Conservation (phyloP, 1,139 yeast species). For the Hansenula sp. region DNA sequence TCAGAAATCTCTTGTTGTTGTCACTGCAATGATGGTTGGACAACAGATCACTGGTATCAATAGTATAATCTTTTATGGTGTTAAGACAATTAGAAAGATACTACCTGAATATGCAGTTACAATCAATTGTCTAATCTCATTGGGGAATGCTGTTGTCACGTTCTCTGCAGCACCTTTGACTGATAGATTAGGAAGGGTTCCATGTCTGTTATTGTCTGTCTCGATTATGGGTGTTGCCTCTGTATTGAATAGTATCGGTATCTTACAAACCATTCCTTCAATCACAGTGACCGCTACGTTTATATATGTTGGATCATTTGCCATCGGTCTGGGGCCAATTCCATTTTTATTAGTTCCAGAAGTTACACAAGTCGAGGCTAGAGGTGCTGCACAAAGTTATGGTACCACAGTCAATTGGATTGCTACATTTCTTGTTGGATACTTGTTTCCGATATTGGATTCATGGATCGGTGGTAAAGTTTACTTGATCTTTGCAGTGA, state of each 20-base stretch:
- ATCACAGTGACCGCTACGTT: conserved; percentile 66
- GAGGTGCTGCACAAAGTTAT: conserved; percentile 86
- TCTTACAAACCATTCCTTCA: conserved; percentile 42
- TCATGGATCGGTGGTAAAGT: conserved; percentile 69
- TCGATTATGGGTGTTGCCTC: conserved; percentile 68
- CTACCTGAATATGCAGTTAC: conserved; percentile 68
- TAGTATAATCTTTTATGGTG: conserved; percentile 89
- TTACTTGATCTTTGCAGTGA: conserved; percentile 66
- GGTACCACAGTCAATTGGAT: conserved; percentile 92
- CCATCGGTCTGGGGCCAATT: conserved; percentile 90
- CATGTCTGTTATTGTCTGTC: conserved; percentile 62
- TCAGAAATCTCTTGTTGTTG: conserved; percentile 56
- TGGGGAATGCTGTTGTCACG: conserved; percentile 71
- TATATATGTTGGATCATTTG: conserved; percentile 77
- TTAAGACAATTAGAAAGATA: conserved; percentile 64
- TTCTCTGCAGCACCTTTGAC: conserved; percentile 67
- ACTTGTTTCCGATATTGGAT: conserved; percentile 71
- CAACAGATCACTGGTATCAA: conserved; percentile 95
- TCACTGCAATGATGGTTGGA: conserved; percentile 73
- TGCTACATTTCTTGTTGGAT: conserved; percentile 81
- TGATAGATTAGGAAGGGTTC: conserved; percentile 74
- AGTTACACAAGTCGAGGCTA: conserved; percentile 75
- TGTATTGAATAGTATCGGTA: conserved; percentile 62
- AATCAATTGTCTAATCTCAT: conserved; percentile 71
- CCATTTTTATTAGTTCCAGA: conserved; percentile 91